Evolutionary conservation across 75 land plant species (phyloP), one percentile per base, ranked within the genome.

Genomic region (Azolla pinnata): DNA sequence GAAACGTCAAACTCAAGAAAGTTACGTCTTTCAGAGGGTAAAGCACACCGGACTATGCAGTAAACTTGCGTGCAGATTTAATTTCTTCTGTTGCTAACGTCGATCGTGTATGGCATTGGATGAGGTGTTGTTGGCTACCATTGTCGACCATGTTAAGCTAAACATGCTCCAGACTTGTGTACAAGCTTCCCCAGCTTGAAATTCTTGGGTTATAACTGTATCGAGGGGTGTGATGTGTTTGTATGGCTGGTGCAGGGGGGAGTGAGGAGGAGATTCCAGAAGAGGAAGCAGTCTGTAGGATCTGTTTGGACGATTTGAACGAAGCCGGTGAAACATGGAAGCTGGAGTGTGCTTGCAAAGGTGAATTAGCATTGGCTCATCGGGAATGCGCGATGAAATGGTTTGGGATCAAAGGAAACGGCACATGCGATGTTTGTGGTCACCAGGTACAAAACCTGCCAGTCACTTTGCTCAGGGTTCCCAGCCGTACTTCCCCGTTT

Each of bases 281-380:
- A 62, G 86, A 83, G 71, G 84, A 80, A 52, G 86, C 86, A 18
- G 86, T 83, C 9, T 83, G 86, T 64, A 68, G 86, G 45, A 83
- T 83, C 16, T 83, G 86, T 49, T 57, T 83, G 14, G 73, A 78
- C 25, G 78, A 65, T 51, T 81, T 84, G 51, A 48, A 62, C 9
- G 87, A 81, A 56, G 81, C 74, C 5, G 83, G 83, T 38, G 79
- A 77, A 57, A 77, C 84, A 25, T 61, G 77, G 10, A 84, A 84
- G 60, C 66, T 84, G 84, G 81, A 84, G 67, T 84, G 84, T 28
- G 78, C 78, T 56, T 84, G 87, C 69, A 74, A 82, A 54, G 87
- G 87, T 28, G 86, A 83, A 59, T 71, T 83, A 34, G 86, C 86
- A 7, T 77, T 83, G 40, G 82, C 79, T 14, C 86, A 83, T 60